phyloP scores from a whole-genome alignment of 1,139 yeast genomes.

The Geotrichum europaeum region DNA sequence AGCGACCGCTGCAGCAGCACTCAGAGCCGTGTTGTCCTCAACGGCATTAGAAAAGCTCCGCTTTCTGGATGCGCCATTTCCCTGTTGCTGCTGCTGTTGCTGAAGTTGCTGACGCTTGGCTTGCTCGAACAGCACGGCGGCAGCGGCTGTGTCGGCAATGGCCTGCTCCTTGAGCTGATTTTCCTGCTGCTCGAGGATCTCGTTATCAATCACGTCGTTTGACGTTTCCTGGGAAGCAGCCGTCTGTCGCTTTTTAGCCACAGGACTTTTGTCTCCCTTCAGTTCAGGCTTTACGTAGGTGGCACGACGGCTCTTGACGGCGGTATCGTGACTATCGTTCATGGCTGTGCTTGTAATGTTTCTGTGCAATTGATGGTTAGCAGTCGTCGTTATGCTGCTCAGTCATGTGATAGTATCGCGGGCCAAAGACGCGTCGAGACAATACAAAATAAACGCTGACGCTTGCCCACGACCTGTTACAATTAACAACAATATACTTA shows the following conservation, averaged over 20 bases:
- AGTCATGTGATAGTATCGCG: neutral
- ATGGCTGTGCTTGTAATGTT: neutral
- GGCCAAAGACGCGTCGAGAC: neutral
- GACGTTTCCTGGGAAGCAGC: neutral
- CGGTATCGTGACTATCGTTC: conserved; percentile 7
- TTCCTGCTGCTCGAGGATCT: conserved; percentile 9
- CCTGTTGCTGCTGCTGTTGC: neutral
- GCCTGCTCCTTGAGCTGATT: conserved; percentile 5
- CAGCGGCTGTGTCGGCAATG: neutral
- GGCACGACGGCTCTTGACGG: neutral
- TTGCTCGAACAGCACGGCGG: neutral
- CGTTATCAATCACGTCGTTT: conserved; percentile 10
- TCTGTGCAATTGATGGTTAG: neutral
- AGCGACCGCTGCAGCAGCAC: neutral
- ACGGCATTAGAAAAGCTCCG: neutral
- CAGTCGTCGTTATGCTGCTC: neutral
- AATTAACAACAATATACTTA: neutral
- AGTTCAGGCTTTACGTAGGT: neutral
- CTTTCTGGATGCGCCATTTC: neutral
- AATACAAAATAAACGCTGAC: neutral
- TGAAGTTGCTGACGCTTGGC: neutral
- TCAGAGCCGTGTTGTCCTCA: neutral
- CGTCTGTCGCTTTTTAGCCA: neutral
- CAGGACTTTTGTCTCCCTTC: neutral
- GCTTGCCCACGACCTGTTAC: neutral